Evolutionary conservation across 163 green algal species (phyloP), one percentile per base, ranked within the genome.

Genomic region (Prototheca wickerhamii): DNA sequence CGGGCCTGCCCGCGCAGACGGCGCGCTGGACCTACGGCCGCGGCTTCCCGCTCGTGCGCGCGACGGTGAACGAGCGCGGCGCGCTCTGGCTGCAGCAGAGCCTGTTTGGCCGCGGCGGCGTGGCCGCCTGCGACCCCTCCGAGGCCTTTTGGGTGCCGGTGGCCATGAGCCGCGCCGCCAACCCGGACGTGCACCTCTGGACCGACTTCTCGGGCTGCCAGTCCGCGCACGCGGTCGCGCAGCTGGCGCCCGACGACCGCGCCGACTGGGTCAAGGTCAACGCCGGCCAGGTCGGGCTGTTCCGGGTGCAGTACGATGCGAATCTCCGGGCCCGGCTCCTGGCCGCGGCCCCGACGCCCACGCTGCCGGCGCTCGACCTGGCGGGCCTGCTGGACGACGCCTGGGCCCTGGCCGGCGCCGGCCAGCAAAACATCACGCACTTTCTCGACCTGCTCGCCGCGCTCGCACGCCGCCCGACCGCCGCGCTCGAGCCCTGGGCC

Each of bases 181-280:
- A 35, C 0, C 34, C 55, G 4, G 34, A 37, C 29, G 17, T 34
- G 26, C 34, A 35, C 17, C 43, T 50, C 50, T 82, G 74, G 74
- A 63, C 44, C 18, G 64, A 69, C 43, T 29, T 82, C 12, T 35
- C 52, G 10, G 55, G 43, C 37, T 81, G 75, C 60, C 43, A 69
- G 56, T 60, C 46, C n/a, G 37, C 28, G 23, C 32, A 44, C 18
- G 52, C 72, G 18, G 35, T 72, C 23, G 40, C 57, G 7, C 60
- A 53, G 23, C 33, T 70, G 6, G 61, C 52, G 56, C 70, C 57
- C 42, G 18, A 26, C 2, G 21, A 30, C 18, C 26, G 3, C 12
- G 21, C 21, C 4, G 56, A 51, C 26, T 85, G 76, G 76, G 50
- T 83, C 4, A 83, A 84, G 68, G 56, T 82, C n/a, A 85, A 85